Evolutionary conservation across 2,329 filamentous ascomycete species (phyloP).

Genomic region (Phyllosticta paracitricarpa): DNA sequence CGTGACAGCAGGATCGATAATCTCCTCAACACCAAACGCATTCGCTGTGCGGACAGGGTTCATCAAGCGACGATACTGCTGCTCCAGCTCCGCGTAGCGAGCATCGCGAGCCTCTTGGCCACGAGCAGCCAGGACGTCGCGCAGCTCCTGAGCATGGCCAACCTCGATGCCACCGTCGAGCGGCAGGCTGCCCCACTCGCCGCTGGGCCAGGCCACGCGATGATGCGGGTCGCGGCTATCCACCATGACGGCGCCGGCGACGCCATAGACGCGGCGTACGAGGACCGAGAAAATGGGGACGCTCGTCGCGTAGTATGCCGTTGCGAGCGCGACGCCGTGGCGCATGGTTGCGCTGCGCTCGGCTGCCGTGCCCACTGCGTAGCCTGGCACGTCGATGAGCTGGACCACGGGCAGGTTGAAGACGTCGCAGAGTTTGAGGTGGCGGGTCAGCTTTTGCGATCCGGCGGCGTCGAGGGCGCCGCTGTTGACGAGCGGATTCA

Average conservation of each 20-base stretch:
- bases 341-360: constrained; percentile 56
- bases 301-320: constrained; percentile 53
- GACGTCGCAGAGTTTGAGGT: constrained; percentile 54
- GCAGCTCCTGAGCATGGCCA: constrained; percentile 50
- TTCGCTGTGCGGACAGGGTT: constrained; percentile 56
- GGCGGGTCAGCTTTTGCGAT: constrained; percentile 49
- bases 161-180: constrained; percentile 57
- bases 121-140: constrained; percentile 41
- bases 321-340: constrained; percentile 51
- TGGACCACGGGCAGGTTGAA: constrained; percentile 56
- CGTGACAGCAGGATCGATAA: constrained; percentile 53
- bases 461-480: constrained; percentile 52
- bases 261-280: constrained; percentile 50
- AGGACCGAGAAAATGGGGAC: constrained; percentile 55
- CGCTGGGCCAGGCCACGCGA: constrained; percentile 54
- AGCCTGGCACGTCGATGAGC: constrained; percentile 52
- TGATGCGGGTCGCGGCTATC: constrained; percentile 51
- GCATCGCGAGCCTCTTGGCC: constrained; percentile 39
- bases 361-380: constrained; percentile 53
- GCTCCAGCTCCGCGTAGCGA: constrained; percentile 47
- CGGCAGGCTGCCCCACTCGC: constrained; percentile 53
- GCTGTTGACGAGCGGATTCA: constrained; percentile 45
- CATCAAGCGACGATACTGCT: constrained; percentile 52
- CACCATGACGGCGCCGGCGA: constrained; percentile 55
- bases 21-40: constrained; percentile 54